Evolutionary conservation across 2,329 filamentous ascomycete species (phyloP), one percentile per base, ranked within the genome.

Genomic region (Colletotrichum tofieldiae): DNA sequence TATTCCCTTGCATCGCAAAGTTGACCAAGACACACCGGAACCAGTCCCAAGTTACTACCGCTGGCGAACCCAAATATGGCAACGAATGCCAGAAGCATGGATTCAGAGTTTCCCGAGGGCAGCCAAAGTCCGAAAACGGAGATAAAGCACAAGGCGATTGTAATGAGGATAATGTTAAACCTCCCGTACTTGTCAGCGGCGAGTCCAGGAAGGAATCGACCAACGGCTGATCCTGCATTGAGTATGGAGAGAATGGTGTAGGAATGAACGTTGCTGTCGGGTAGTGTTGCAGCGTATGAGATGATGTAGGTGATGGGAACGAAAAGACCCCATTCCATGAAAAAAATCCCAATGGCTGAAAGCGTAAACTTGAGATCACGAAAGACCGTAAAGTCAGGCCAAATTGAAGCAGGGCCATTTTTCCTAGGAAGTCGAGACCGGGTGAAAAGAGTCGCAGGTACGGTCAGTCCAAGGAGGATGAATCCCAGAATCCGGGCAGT

Each of bases 171-270:
- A 62, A 91, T 89, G 78, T 98, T 97, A 84, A 94, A 97, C 5
- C 94, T 90, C 0, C 95, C 95, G 4, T 94, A 79, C 61, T 87
- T 89, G 79, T 98, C 95, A 0, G 94, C 92, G 11, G 94, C 83
- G 73, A 93, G 87, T 0, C 94, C 94, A 0, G 94, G 94, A 0
- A 95, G 85, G 81, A 91, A 93, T 29, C 95, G 90, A 3, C 95
- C 95, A 9, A 96, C 83, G 64, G 93, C 91, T 0, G 92, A 94
- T 14, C 93, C 93, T 0, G 90, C 93, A 78, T 96, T 97, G 77
- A 97, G 87, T 70, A 96, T 89, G 1, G 94, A 91, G n/a, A 97
- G 86, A 37, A 96, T 86, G 73, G 94, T 91, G 79, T 94, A 96
- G 1, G 92, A 89, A 75, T 93, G 89, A 0, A 83, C 84, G 0